Percentiles rank a stretch among this genome's conserved stretches.
Evolutionary conservation across 2,329 filamentous ascomycete species (phyloP).

Genomic region (Ceratocystis destructans): DNA sequence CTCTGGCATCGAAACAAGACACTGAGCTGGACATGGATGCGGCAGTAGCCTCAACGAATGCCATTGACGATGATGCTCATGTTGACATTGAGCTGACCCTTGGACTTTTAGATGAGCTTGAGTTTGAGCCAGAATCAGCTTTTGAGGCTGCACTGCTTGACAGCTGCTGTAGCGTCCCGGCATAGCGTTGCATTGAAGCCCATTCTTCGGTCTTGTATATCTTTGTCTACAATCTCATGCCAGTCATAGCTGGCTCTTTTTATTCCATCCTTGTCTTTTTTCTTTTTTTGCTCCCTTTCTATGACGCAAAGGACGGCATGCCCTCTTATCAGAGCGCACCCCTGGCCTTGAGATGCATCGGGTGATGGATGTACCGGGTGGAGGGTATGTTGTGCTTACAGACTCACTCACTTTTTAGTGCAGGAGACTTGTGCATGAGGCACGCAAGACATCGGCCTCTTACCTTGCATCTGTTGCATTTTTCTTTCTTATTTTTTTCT

Average conservation of each 20-base stretch:
- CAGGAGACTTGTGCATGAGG: no score
- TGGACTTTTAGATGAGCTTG: neutral
- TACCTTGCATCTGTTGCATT: no score
- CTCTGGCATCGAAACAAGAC: conserved; percentile 4
- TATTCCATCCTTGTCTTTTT: neutral
- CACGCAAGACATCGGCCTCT: no score
- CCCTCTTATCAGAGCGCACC: neutral
- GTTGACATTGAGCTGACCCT: neutral
- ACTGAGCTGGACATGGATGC: no score
- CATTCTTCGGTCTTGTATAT: neutral
- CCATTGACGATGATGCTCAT: neutral
- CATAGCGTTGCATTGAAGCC: neutral
- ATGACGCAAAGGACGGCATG: conserved; percentile 12
- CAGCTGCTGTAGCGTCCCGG: neutral
- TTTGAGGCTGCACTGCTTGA: neutral
- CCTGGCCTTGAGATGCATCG: conserved; percentile 5
- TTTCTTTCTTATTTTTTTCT: neutral
- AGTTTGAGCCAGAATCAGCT: conserved; percentile 5
- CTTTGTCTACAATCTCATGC: neutral
- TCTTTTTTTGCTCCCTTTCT: neutral
- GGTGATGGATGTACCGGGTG: no score
- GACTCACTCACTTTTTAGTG: no score
- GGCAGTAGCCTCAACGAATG: neutral
- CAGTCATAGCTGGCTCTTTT: neutral
- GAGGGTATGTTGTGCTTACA: no score